Evolutionary conservation across 805 yeast species (phyloP).

Genomic region (Candida orba): DNA sequence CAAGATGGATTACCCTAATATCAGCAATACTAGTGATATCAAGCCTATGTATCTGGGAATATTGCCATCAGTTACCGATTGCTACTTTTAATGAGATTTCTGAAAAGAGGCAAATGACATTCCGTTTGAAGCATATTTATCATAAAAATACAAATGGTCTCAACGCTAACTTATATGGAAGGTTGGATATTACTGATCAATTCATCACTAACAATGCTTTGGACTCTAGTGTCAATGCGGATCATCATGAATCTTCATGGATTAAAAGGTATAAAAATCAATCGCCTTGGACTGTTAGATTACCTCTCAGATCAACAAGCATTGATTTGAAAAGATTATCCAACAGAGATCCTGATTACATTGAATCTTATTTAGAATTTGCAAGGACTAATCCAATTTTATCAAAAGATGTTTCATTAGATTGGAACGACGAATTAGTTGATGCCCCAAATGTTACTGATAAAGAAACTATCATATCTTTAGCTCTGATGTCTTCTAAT

Average conservation of each 20-base stretch:
- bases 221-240: not conserved
- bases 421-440: constrained; percentile 56
- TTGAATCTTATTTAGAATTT: constrained; percentile 59
- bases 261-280: constrained; percentile 18
- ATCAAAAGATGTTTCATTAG: constrained; percentile 37
- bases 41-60: not conserved
- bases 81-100: not conserved
- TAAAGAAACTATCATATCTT: constrained; percentile 58
- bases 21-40: not conserved
- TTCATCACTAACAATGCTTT: constrained; percentile 23
- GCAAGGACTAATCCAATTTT: constrained; percentile 33
- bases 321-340: constrained; percentile 31
- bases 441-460: constrained; percentile 71
- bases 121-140: constrained; percentile 47
- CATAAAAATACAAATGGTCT: constrained; percentile 48
- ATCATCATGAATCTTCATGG: constrained; percentile 11
- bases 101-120: constrained; percentile 7
- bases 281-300: constrained; percentile 34
- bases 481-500: constrained; percentile 84
- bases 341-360: constrained; percentile 48
- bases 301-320: constrained; percentile 23
- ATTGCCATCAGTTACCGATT: not conserved
- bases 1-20: not conserved
- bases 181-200: constrained; percentile 43
- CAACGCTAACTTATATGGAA: constrained; percentile 35